These are phyloP conservation scores for Conringia planisiliqua DNA, from an alignment of 345 rosid genomes.

Conservation along the genomic window DNA sequence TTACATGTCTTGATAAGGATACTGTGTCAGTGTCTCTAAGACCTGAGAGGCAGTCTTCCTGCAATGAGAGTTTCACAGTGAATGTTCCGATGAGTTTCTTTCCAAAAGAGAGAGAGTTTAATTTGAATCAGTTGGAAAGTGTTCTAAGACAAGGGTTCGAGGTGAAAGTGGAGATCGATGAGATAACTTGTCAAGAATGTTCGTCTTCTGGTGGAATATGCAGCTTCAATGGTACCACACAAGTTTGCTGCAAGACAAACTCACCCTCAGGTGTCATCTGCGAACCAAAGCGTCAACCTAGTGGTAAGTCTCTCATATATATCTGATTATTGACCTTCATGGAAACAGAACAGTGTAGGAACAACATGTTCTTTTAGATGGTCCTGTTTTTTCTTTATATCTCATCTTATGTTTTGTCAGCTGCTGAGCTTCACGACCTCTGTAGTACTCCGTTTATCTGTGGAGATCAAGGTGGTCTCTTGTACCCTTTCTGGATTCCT, in stretches of 20 bases:
- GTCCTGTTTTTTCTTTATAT: too few relatives aligned
- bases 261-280: neutral
- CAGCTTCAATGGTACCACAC: neutral
- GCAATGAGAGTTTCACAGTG: neutral
- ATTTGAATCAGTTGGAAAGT: neutral
- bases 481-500: slow-evolving; percentile 38
- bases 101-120: neutral
- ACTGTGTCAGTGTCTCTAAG: neutral
- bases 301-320: slow-evolving; percentile 11
- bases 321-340: neutral
- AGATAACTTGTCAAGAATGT: slow-evolving; percentile 12
- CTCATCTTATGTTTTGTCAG: neutral
- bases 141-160: slow-evolving; percentile 25
- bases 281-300: neutral
- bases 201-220: neutral
- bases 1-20: neutral
- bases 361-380: neutral
- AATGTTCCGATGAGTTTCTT: neutral
- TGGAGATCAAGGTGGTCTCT: neutral
- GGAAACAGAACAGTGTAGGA: neutral
- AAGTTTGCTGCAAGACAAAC: slow-evolving; percentile 12
- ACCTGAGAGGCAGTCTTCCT: neutral
- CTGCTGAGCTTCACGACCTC: neutral
- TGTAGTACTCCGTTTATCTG: slow-evolving; percentile 9
- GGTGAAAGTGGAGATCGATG: slow-evolving; percentile 17